Base-by-base conservation (phyloP, 2,329 filamentous ascomycete genomes). In the Leptographium procerum region DNA sequence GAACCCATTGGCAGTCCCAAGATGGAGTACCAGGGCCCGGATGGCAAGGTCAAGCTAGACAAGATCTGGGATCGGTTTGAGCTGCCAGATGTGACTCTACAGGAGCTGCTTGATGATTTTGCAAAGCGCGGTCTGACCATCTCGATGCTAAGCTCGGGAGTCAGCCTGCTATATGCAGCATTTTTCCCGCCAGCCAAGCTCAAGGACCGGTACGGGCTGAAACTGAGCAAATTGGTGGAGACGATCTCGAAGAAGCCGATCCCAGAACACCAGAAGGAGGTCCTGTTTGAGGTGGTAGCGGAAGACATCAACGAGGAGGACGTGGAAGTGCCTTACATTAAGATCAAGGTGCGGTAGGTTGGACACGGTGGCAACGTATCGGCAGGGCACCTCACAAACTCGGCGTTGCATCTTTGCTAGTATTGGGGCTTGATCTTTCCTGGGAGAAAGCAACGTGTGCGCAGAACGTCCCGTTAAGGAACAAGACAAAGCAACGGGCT, bases 41-140 rank as follows among this genome's bases (percentile, higher is more conserved):
- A 88, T 48, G 88, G 88, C 68, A 87, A 88, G 65, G 89, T 95
- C 22, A 84, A 80, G 28, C 85, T 99, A 66, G 94, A 99, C 77
- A 95, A 95, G 78, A 87, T 99, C 57, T 99, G 94, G 94, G 94
- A 97, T 72, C 87, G 94, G 45, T 97, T 97, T 67, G 91, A 97
- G 76, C 79, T 96, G 40, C 81, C 87, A 19, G 84, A 99, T 69
- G 83, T 96, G 55, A 92, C 91, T 2, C 78, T 99, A 55, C 79
- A 83, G 68, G 85, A 97, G 70, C 88, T 99, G 67, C 73, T 97
- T 29, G 84, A 89, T 58, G 75, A 88, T 67, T 96, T 99, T 70
- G 82, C 88, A 69, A 81, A 84, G 67, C 85, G 86, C 69, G 94
- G 94, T 1, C 77, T 99, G 57, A 84, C 77, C 24, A 86, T 97